Percentiles rank a stretch among this genome's conserved stretches.
phyloP scores from a whole-genome alignment of 192 early-diverging fungal species.

The Physocladia obscura region DNA sequence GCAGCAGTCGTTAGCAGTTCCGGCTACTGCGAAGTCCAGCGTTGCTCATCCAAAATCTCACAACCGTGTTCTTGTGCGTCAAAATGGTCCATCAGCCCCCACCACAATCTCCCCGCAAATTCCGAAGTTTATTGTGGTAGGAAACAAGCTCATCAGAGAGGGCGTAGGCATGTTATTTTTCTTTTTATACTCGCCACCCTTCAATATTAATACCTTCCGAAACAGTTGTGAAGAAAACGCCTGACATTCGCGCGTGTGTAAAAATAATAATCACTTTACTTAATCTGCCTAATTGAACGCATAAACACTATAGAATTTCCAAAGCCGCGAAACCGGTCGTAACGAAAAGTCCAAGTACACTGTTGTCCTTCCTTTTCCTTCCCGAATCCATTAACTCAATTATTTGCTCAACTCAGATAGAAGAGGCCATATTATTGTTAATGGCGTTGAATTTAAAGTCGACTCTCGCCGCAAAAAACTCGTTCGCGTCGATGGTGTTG shows the following conservation, averaged over 20 bases:
- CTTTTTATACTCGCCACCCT: not conserved
- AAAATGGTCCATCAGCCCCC: no score
- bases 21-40: no score
- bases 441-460: not conserved
- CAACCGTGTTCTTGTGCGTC: no score
- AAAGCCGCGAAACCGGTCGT: constrained; percentile 2
- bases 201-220: not conserved
- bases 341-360: constrained; percentile 3
- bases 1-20: no score
- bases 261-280: not conserved
- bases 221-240: constrained; percentile 6
- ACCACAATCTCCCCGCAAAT: no score
- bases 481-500: not conserved
- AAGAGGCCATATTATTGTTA: not conserved
- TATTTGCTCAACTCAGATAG: not conserved
- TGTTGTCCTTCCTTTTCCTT: not conserved
- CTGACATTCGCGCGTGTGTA: not conserved
- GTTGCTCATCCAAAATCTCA: no score
- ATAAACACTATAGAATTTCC: constrained; percentile 4
- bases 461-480: not conserved
- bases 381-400: not conserved
- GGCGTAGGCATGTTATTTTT: constrained; percentile 1
- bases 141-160: constrained; percentile 10
- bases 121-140: constrained; percentile 12
- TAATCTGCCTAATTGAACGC: not conserved